phyloP scores from a whole-genome alignment of 129 eudicot genomes.

The carrot (Daucus carota) region DH1_v3.0 NC_030381.2:105001-105500 shows the following conservation, averaged over 20 bases:
- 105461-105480: conserved; percentile 11
- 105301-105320: conserved; percentile 7
- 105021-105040: conserved; percentile 1
- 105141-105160: conserved; percentile 1
- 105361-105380: conserved; percentile 10
- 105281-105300: neutral
- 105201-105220: conserved; percentile 6
- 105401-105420: neutral
- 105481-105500: conserved; percentile 4
- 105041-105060: conserved; percentile 8
- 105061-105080: neutral
- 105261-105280: neutral
- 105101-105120: neutral
- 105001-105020: neutral
- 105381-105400: conserved; percentile 1
- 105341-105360: neutral
- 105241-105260: conserved; percentile 1
- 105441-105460: neutral
- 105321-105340: conserved; percentile 10
- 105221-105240: neutral
- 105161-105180: neutral
- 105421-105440: conserved; percentile 8
- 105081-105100: conserved; percentile 1
- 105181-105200: conserved; percentile 4
- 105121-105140: conserved; percentile 1